phyloP scores from a whole-genome alignment of 225 moss, liverwort and hornwort species.

The Ulota crispa region DNA sequence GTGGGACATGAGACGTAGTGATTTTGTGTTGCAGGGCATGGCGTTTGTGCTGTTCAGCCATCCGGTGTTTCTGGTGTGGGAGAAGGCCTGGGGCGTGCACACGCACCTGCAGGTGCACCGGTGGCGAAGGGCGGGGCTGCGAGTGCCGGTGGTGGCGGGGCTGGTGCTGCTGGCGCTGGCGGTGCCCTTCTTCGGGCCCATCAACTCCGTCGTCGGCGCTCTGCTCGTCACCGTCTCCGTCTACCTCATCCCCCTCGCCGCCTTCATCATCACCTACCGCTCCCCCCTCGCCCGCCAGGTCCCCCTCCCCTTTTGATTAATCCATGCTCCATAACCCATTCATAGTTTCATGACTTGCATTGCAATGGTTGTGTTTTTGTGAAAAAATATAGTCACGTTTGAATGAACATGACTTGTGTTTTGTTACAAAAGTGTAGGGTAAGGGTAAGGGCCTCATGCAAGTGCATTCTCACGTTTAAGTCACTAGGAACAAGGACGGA shows the following conservation, averaged over 20 bases:
- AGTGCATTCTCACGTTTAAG: too few species aligned
- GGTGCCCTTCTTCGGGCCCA: constrained; percentile 66
- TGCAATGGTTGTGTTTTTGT: too few species aligned
- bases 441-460: too few species aligned
- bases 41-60: constrained; percentile 53
- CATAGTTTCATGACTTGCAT: too few species aligned
- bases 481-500: too few species aligned
- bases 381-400: too few species aligned
- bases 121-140: constrained; percentile 24
- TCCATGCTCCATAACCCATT: too few species aligned
- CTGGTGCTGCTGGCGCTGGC: constrained; percentile 57
- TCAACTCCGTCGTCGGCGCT: constrained; percentile 66
- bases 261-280: constrained; percentile 47
- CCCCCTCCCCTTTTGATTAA: too few species aligned
- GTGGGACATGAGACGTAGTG: too few species aligned
- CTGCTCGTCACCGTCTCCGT: constrained; percentile 39
- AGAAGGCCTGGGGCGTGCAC: constrained; percentile 53
- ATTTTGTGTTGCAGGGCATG: too few species aligned
- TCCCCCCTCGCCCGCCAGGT: constrained; percentile 55
- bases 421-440: too few species aligned
- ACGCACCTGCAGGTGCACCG: neutral
- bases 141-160: constrained; percentile 44
- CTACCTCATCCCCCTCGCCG: constrained; percentile 52
- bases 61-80: constrained; percentile 57
- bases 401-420: too few species aligned